phyloP scores from a whole-genome alignment of 2,329 filamentous ascomycete species.

The Metarhizium rileyi region DNA sequence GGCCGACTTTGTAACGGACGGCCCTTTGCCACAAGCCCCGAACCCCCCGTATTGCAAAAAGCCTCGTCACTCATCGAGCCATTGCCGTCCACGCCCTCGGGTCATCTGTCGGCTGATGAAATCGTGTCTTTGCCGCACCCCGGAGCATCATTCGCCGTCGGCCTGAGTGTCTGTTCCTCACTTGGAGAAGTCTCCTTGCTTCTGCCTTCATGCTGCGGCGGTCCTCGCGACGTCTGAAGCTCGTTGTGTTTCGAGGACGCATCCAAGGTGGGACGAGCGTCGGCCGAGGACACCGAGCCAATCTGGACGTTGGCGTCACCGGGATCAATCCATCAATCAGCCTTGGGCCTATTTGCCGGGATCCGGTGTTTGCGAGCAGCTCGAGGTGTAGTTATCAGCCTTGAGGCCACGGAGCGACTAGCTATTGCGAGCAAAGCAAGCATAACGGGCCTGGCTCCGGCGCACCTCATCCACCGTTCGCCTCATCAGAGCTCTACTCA shows the following conservation, averaged over 20 bases:
- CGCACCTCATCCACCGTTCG: no score
- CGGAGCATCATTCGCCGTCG: background rate
- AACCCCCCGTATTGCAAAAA: background rate
- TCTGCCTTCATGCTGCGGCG: background rate
- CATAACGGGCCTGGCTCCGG: no score
- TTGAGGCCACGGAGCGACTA: background rate
- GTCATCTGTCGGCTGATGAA: background rate
- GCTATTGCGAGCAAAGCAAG: background rate
- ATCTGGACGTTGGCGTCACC: background rate
- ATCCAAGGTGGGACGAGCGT: background rate
- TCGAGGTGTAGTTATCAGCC: background rate
- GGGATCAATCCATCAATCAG: background rate
- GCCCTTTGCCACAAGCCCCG: background rate
- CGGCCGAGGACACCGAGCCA: background rate
- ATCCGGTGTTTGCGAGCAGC: no score
- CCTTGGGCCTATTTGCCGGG: no score
- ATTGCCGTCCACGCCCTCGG: background rate
- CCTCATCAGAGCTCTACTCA: background rate
- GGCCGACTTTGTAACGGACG: no score
- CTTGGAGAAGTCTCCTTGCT: background rate
- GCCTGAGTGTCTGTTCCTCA: no score
- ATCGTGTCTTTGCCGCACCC: background rate
- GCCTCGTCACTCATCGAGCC: background rate
- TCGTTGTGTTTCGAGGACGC: background rate
- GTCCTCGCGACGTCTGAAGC: background rate